Conservation (phyloP, 352 stramenopile species). For the Pythium apleroticum region DNA sequence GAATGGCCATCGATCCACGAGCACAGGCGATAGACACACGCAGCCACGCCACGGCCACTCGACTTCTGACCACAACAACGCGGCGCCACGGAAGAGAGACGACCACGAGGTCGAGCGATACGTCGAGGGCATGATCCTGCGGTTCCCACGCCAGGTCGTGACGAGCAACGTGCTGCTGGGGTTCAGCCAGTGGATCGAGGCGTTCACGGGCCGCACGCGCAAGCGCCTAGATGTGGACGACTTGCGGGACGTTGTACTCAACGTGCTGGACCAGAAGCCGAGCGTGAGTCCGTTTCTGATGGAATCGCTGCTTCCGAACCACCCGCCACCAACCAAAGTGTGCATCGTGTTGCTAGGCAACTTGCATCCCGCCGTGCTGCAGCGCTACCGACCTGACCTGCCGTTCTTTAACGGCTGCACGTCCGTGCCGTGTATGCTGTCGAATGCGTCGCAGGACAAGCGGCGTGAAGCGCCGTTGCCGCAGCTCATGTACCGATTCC, state of each 20-base stretch:
- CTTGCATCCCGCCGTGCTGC: constrained; percentile 67
- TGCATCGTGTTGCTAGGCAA: constrained; percentile 71
- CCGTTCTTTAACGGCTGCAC: constrained; percentile 75
- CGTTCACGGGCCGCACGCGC: constrained; percentile 31
- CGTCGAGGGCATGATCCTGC: constrained; percentile 59
- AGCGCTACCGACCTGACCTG: constrained; percentile 65
- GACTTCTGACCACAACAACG: constrained; percentile 9
- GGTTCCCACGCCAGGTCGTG: constrained; percentile 62
- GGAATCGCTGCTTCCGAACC: constrained; percentile 44
- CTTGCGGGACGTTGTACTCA: constrained; percentile 59
- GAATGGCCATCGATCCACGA: background rate
- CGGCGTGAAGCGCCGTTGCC: constrained; percentile 58
- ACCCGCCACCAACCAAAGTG: constrained; percentile 53
- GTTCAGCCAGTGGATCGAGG: constrained; percentile 70
- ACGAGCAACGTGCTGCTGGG: constrained; percentile 67
- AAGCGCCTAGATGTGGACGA: constrained; percentile 60
- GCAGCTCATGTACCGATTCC: constrained; percentile 72
- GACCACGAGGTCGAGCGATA: constrained; percentile 49
- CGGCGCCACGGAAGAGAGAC: constrained; percentile 11
- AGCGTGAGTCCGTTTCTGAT: constrained; percentile 58
- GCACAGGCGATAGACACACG: background rate
- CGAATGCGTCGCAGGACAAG: constrained; percentile 55
- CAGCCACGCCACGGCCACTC: background rate
- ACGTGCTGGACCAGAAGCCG: constrained; percentile 34
- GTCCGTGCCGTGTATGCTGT: constrained; percentile 62